Base-by-base conservation (phyloP, 1,284 basidiomycete genomes). In the Fomitopsis pinicola region DNA sequence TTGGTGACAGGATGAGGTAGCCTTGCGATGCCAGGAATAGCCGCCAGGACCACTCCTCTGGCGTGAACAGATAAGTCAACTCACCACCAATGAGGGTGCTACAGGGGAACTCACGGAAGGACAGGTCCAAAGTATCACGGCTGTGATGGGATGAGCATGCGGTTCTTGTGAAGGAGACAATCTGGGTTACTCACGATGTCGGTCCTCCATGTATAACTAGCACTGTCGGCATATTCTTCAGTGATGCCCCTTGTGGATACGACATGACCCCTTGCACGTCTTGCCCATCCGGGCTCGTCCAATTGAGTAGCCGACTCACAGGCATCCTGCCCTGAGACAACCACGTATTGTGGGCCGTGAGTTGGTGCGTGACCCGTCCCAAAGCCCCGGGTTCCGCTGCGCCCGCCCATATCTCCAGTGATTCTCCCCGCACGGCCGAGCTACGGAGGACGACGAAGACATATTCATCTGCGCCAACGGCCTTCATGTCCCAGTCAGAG, bases 161-260 rank as follows among this genome's bases (percentile, higher is more conserved):
- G 28, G 2, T 42, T 22, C 33, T 2, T 12, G 8, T 28, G n/a
- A 33, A 19, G n/a, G n/a, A 42, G n/a, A n/a, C 35, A 15, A 2
- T 7, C 2, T 30, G 40, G 17, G 6, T 14, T 10, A 57, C 57
- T 9, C 45, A 62, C 61, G 44, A 45, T 0, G 42, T 35, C 5
- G 61, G 61, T 15, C 61, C 61, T 10, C 61, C 61, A 33, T 62
- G 61, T 17, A 58, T 42, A 8, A 62, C 61, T 5, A 58, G 15
- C 10, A 62, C 53, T 10, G 61, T 59, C 9, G 61, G 61, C 35
- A 62, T 26, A 9, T 52, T 55, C 54, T 45, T 46, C 33, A 45
- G 1, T 14, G 48, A 36, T 3, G 48, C 46, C 3, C 61, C 61
- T 36, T 38, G 53, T 19, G 61, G 57, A 44, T 62, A 30, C 3